Conservation (phyloP, 805 yeast species). For the Teunomyces atbi region DNA sequence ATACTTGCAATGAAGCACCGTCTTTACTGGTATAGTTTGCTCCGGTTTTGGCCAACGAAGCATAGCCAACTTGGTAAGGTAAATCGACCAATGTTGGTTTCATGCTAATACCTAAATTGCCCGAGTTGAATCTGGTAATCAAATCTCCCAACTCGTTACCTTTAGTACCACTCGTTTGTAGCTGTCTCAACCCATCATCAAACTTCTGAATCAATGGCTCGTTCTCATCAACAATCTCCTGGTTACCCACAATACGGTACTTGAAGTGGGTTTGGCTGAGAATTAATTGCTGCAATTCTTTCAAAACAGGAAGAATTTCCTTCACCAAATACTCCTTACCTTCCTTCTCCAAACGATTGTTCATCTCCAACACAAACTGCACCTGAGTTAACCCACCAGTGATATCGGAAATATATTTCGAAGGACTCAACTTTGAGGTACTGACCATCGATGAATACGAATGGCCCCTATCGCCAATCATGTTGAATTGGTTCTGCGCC, state of each 20-base stretch:
- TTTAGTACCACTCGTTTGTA: not conserved
- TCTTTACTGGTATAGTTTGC: conserved; percentile 66
- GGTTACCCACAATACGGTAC: conserved; percentile 60
- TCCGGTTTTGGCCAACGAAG: conserved; percentile 67
- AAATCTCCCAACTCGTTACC: conserved; percentile 10
- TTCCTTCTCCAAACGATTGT: conserved; percentile 42
- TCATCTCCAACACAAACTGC: conserved; percentile 61
- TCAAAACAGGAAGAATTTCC: conserved; percentile 65
- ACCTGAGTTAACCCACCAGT: conserved; percentile 79
- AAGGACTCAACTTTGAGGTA: conserved; percentile 58
- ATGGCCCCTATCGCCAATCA: conserved; percentile 87
- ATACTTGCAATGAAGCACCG: conserved; percentile 81
- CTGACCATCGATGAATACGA: conserved; percentile 72
- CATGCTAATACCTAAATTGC: conserved; percentile 11
- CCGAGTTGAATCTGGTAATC: conserved; percentile 14
- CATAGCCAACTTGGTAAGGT: conserved; percentile 87
- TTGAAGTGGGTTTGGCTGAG: conserved; percentile 37
- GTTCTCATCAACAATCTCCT: conserved; percentile 33
- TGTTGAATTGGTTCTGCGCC: conserved; percentile 74
- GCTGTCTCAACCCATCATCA: conserved; percentile 8
- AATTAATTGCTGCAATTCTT: conserved; percentile 47
- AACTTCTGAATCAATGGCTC: conserved; percentile 37
- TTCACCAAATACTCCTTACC: conserved; percentile 35
- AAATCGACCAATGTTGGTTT: conserved; percentile 54
- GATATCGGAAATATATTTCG: conserved; percentile 59